Evolutionary conservation across 768 basidiomycete genomes (phyloP).

Genomic region (Lentinula raphanica): DNA sequence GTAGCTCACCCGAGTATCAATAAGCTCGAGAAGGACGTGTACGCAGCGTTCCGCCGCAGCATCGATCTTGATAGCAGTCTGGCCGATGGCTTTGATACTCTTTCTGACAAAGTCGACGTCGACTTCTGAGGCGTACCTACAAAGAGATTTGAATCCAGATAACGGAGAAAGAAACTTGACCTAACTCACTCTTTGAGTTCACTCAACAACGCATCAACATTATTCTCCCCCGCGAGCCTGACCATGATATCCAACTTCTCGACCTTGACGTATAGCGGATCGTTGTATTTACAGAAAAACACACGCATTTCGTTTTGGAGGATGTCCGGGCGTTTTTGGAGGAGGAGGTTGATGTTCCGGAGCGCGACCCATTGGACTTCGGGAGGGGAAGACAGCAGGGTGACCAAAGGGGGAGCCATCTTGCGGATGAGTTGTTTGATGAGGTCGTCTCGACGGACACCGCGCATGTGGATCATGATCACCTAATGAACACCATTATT

Average conservation of each 20-base stretch:
- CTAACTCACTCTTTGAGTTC: slow-evolving; percentile 86
- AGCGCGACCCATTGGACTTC: slow-evolving; percentile 99
- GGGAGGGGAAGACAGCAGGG: slow-evolving; percentile 90
- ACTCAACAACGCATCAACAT: slow-evolving; percentile 90
- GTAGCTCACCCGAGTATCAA: slow-evolving; percentile 90
- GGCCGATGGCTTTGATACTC: slow-evolving; percentile 93
- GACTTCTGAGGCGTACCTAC: slow-evolving; percentile 91
- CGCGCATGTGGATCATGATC: slow-evolving; percentile 94
- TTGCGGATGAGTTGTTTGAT: slow-evolving; percentile 83
- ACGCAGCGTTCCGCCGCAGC: slow-evolving; percentile 91
- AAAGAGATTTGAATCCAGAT: background rate
- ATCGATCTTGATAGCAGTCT: slow-evolving; percentile 94
- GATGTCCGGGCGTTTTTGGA: slow-evolving; percentile 89
- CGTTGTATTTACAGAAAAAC: slow-evolving; percentile 99
- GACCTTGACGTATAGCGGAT: slow-evolving; percentile 97
- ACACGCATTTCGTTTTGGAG: slow-evolving; percentile 96
- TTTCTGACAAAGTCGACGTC: slow-evolving; percentile 98
- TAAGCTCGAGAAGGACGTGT: slow-evolving; percentile 88
- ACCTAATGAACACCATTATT: slow-evolving; percentile 51
- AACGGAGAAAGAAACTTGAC: background rate
- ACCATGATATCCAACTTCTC: slow-evolving; percentile 99
- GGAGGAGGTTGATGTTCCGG: slow-evolving; percentile 91
- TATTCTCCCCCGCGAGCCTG: slow-evolving; percentile 81
- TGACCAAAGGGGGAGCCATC: slow-evolving; percentile 96
- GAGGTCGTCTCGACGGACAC: slow-evolving; percentile 76